Base-by-base conservation (phyloP, 768 basidiomycete genomes). In the Psilocybe azurescens region DNA sequence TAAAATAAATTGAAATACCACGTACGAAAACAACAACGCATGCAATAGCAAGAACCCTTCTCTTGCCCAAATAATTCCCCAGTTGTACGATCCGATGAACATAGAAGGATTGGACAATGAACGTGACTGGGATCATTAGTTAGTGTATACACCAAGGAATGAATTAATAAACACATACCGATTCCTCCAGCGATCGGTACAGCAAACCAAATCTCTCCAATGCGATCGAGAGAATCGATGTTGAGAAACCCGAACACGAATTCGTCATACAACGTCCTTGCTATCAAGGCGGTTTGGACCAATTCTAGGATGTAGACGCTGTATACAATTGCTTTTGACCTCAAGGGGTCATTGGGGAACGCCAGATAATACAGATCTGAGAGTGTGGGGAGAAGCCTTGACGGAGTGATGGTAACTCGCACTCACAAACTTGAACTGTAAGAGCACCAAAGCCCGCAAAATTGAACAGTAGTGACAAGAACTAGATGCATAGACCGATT, bases 381-480 rank as follows among this genome's bases (percentile, higher is more conserved):
- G 33, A n/a, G n/a, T 44, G 39, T 8, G 8, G 13, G 2, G 20
- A 39, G 32, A n/a, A 10, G 29, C 24, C 5, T 2, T 24, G 7
- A 50, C 20, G 33, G 28, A 10, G 24, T 24, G 24, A 39, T 5
- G 28, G 24, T 14, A 29, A 39, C 10, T 20, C 38, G 11, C 11
- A 56, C 62, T 60, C 41, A 67, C 65, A 63, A 18, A 63, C 59
- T 58, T 67, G 62, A 8, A 60, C 50, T n/a, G 56, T 60, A 11
- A 67, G 41, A 20, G 60, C 60, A 3, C 65, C 65, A 38, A 53
- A 53, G 6, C 52, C 52, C 16, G 32, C 52, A 14, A 33, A 53
- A 13, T 53, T 53, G 52, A 53, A 53, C n/a, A 53, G 29, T 18
- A 53, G 11, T 16, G 52, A 53, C 33, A 53, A 53, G 33, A 53